Conservation (phyloP, 208 protist species). For the Herpetomonas muscarum region DNA sequence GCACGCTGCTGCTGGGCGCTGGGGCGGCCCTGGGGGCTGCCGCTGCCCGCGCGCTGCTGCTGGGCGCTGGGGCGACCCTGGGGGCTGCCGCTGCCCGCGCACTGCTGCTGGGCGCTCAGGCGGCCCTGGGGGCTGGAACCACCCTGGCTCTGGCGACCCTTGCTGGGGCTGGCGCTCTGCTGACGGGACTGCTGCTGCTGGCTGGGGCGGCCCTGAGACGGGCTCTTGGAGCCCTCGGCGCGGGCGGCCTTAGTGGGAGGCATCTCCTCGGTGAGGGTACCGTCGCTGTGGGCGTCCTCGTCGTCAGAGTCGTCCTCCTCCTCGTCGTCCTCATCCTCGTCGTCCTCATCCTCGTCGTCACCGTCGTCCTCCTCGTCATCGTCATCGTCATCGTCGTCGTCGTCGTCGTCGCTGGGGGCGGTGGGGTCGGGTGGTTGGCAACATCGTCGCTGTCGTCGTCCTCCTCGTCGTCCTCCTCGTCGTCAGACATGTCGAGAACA, state of each 20-base stretch:
- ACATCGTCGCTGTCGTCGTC: constrained; percentile 20
- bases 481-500: constrained; percentile 21
- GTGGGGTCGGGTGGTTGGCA: constrained; percentile 11
- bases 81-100: constrained; percentile 10
- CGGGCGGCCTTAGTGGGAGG: constrained; percentile 30
- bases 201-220: constrained; percentile 12
- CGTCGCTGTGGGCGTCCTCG: constrained; percentile 24
- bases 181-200: constrained; percentile 5
- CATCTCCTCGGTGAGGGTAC: constrained; percentile 15
- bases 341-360: constrained; percentile 12
- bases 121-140: constrained; percentile 7
- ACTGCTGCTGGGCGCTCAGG: constrained; percentile 7
- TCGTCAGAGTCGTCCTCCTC: constrained; percentile 20
- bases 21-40: constrained; percentile 7
- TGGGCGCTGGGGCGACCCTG: constrained; percentile 16
- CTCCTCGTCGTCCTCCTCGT: constrained; percentile 38
- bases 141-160: neutral
- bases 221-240: constrained; percentile 8
- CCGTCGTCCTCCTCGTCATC: constrained; percentile 19
- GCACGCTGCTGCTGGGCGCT: neutral
- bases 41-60: constrained; percentile 18
- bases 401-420: constrained; percentile 10
- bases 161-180: neutral
- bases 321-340: constrained; percentile 6
- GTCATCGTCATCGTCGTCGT: constrained; percentile 19